Evolutionary conservation across 352 stramenopile species (phyloP).

Genomic region (Pythium rhizo-oryzae): DNA sequence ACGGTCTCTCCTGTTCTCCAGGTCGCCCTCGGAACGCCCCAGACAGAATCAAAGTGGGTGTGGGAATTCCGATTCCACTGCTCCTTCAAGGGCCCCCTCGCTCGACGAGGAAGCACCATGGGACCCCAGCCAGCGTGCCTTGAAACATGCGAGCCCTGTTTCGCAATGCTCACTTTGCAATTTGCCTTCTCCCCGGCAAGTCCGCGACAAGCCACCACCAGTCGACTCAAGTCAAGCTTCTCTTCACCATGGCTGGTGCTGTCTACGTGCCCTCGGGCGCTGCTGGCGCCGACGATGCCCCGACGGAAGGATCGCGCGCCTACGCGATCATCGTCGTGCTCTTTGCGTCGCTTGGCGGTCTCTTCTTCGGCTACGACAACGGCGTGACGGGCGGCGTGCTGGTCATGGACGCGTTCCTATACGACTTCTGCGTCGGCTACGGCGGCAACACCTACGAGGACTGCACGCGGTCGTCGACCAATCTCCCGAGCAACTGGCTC

Average conservation of each 20-base stretch:
- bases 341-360: constrained; percentile 45
- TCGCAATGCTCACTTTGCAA: not conserved
- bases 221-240: not conserved
- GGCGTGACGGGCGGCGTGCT: constrained; percentile 47
- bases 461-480: constrained; percentile 22
- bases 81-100: too few species aligned
- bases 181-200: not conserved
- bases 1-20: not conserved
- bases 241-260: not conserved
- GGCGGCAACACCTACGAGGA: constrained; percentile 37
- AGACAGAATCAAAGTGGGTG: not conserved
- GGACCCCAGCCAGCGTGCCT: not conserved
- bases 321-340: constrained; percentile 43
- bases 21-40: too few species aligned
- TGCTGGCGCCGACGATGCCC: constrained; percentile 1
- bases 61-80: not conserved
- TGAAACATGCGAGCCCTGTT: not conserved
- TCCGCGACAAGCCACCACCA: not conserved
- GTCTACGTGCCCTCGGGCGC: not conserved
- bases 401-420: constrained; percentile 49
- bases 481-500: constrained; percentile 42
- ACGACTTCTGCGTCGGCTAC: constrained; percentile 45
- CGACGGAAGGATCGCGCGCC: constrained; percentile 2
- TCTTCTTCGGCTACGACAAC: constrained; percentile 56
- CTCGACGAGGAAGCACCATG: too few species aligned